Evolutionary conservation across 2,329 filamentous ascomycete species (phyloP).

Genomic region (Aspergillus aculeatinus): DNA sequence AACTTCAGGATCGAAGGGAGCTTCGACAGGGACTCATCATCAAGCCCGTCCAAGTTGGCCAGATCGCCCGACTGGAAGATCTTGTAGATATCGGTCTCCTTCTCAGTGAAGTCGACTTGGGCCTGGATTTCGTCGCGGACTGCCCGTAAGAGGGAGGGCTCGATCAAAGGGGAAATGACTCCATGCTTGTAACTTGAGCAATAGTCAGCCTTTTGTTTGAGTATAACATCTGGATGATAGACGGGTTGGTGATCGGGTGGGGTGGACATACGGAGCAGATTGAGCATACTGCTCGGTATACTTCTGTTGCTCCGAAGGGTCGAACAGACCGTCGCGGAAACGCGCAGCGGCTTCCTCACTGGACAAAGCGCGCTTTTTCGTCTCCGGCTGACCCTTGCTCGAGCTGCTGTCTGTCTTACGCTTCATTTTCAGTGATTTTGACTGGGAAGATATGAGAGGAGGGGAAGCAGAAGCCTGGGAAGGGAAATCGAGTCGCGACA

Average conservation of each 20-base stretch:
- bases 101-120: conserved; percentile 93
- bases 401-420: conserved; percentile 40
- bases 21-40: conserved; percentile 78
- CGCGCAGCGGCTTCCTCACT: conserved; percentile 39
- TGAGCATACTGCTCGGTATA: conserved; percentile 45
- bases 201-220: conserved; percentile 4
- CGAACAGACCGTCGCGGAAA: conserved; percentile 48
- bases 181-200: conserved; percentile 75
- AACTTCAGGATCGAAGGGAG: conserved; percentile 86
- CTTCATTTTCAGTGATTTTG: conserved; percentile 38
- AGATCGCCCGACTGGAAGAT: conserved; percentile 98
- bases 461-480: not conserved
- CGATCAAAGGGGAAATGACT: conserved; percentile 78
- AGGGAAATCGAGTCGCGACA: not conserved
- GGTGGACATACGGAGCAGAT: conserved; percentile 42
- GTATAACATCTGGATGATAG: not conserved
- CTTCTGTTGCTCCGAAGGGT: conserved; percentile 39
- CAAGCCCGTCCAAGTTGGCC: conserved; percentile 91
- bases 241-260: not conserved
- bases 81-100: conserved; percentile 99
- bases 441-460: not conserved
- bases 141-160: conserved; percentile 75
- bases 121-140: conserved; percentile 86
- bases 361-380: conserved; percentile 42
- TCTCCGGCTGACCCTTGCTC: conserved; percentile 33